Conservation (phyloP, 441 rosid genomes). For the Flueggea neowawraea region DNA sequence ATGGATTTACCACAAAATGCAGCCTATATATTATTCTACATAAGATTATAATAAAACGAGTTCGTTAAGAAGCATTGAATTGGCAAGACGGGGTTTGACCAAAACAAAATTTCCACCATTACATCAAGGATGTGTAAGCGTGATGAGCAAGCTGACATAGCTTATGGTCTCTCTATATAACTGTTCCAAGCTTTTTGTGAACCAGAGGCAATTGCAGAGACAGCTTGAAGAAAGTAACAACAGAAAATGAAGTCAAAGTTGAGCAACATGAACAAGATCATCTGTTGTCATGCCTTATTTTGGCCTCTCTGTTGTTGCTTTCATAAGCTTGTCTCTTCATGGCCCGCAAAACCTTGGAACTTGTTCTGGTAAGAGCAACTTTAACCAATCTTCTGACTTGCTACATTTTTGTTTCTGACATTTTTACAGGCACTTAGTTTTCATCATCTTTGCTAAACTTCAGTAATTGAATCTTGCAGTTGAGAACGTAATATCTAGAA, state of each 20-base stretch:
- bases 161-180: not conserved
- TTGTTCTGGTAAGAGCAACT: constrained; percentile 16
- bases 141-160: not conserved
- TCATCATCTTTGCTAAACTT: not conserved
- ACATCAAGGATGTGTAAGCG: not conserved
- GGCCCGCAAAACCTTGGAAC: not conserved
- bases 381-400: not conserved
- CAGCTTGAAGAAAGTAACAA: not conserved
- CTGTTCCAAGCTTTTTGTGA: not conserved
- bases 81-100: not conserved
- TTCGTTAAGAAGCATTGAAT: not conserved
- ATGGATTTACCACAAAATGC: too few species aligned
- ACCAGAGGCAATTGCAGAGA: not conserved
- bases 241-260: not conserved
- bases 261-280: not conserved
- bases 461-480: not conserved
- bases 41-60: not conserved
- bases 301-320: not conserved
- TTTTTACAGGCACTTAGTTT: not conserved
- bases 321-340: constrained; percentile 2
- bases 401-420: not conserved
- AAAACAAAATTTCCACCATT: not conserved
- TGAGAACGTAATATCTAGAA: not conserved
- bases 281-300: not conserved
- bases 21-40: not conserved